Conservation (phyloP, 1,284 basidiomycete species). For the Papiliotrema flavescens region DNA sequence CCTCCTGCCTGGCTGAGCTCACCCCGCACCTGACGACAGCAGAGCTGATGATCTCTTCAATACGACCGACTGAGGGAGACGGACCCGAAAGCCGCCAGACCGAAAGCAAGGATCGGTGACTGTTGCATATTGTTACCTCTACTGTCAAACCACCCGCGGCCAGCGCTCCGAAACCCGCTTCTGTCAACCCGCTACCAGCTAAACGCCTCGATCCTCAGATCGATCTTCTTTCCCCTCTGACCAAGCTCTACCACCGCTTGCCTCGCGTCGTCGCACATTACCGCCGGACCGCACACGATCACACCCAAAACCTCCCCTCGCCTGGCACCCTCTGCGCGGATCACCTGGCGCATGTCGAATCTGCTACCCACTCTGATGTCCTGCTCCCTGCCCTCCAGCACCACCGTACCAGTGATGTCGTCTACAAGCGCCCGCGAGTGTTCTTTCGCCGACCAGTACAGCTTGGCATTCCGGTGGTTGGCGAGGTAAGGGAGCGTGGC, state of each 20-base stretch:
- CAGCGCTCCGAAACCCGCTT: too few species aligned
- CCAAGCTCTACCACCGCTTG: slow-evolving; percentile 4
- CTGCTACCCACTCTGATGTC: slow-evolving; percentile 4
- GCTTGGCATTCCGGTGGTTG: slow-evolving; percentile 6
- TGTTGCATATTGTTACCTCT: too few species aligned
- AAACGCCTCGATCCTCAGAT: slow-evolving; percentile 10
- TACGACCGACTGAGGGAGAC: too few species aligned
- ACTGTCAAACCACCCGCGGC: too few species aligned
- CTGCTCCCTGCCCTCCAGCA: background rate
- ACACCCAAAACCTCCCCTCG: slow-evolving; percentile 7
- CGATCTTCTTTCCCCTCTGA: slow-evolving; percentile 6
- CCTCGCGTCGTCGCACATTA: slow-evolving; percentile 13
- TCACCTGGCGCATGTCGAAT: slow-evolving; percentile 4
- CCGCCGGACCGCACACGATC: slow-evolving; percentile 11
- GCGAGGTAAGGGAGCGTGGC: slow-evolving; percentile 7
- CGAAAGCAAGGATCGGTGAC: too few species aligned
- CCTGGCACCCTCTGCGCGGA: slow-evolving; percentile 4
- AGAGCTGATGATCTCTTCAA: too few species aligned
- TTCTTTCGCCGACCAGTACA: slow-evolving; percentile 5
- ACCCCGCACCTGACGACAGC: too few species aligned
- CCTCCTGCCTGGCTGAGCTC: too few species aligned
- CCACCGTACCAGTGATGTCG: background rate
- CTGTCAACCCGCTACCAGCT: background rate
- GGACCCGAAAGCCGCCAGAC: too few species aligned
- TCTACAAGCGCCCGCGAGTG: background rate